These are phyloP conservation scores for Alisma plantagoaquatica DNA, from an alignment of 106 monocot species.

Conservation along the genomic window DNA sequence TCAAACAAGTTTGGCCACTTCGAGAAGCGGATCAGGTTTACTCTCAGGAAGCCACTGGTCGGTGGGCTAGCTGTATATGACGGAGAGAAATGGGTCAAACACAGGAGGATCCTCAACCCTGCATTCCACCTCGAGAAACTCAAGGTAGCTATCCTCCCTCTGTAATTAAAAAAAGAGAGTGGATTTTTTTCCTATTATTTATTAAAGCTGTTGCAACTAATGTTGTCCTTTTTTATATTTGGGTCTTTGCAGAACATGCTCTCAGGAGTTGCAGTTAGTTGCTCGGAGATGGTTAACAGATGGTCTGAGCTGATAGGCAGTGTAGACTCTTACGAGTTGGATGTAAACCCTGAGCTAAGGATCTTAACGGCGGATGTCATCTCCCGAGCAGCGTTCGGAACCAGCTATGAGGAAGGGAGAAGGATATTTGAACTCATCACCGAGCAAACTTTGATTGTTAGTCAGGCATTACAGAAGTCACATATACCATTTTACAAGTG, in stretches of 20 bases:
- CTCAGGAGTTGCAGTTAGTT: slow-evolving; percentile 32
- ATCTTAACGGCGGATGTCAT: slow-evolving; percentile 24
- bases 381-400: too few relatives aligned
- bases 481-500: slow-evolving; percentile 26
- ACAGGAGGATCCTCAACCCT: too few relatives aligned
- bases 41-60: too few relatives aligned
- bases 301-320: slow-evolving; percentile 18
- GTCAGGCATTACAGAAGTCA: neutral
- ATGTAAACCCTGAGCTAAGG: slow-evolving; percentile 29
- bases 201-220: too few relatives aligned
- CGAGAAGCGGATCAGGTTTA: too few relatives aligned
- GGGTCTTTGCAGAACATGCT: slow-evolving; percentile 39
- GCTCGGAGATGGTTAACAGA: slow-evolving; percentile 24
- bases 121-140: too few relatives aligned
- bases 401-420: slow-evolving; percentile 31
- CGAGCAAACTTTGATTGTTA: slow-evolving; percentile 10
- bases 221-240: too few relatives aligned
- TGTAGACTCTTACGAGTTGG: slow-evolving; percentile 21
- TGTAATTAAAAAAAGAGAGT: too few relatives aligned
- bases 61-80: too few relatives aligned
- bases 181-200: neutral
- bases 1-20: neutral
- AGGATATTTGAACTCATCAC: slow-evolving; percentile 25
- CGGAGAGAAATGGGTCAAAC: too few relatives aligned
- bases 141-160: too few relatives aligned